These are phyloP conservation scores for Aspergillus fumigatus DNA, from an alignment of 2,329 filamentous ascomycete genomes.

Conservation along the genomic window DNA sequence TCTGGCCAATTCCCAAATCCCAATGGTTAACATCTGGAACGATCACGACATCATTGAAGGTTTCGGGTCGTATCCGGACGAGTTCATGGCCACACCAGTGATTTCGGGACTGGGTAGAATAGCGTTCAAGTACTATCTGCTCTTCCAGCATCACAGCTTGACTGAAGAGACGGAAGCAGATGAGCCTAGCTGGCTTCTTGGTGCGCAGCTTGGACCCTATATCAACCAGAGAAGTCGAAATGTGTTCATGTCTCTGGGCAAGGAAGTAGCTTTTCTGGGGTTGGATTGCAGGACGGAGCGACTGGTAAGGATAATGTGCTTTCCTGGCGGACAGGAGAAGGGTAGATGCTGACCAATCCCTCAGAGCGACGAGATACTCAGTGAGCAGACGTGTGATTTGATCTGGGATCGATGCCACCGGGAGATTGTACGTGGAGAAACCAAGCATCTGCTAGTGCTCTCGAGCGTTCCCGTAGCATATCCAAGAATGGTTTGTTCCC, in stretches of 20 bases:
- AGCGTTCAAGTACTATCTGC: constrained; percentile 97
- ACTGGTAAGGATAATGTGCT: constrained; percentile 44
- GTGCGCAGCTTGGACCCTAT: constrained; percentile 75
- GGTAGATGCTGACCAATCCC: constrained; percentile 18
- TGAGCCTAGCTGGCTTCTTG: constrained; percentile 90
- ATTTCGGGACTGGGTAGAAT: constrained; percentile 86
- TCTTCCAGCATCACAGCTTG: constrained; percentile 95
- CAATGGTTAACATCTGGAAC: constrained; percentile 98
- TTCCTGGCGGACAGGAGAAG: neutral
- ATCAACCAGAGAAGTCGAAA: constrained; percentile 82
- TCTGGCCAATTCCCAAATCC: constrained; percentile 90
- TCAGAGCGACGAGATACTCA: constrained; percentile 69
- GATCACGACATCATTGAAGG: constrained; percentile 92
- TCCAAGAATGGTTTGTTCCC: constrained; percentile 62
- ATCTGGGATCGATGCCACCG: constrained; percentile 80
- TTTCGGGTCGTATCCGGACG: constrained; percentile 86
- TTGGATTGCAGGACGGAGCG: constrained; percentile 90
- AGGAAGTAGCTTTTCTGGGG: constrained; percentile 74
- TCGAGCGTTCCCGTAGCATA: constrained; percentile 81
- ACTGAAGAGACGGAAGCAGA: constrained; percentile 71
- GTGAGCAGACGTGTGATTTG: constrained; percentile 75
- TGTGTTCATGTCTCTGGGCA: constrained; percentile 77
- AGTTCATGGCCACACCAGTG: constrained; percentile 85
- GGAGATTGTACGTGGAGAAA: constrained; percentile 77
- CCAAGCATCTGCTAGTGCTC: constrained; percentile 84